Evolutionary conservation across 352 stramenopile genomes (phyloP).

Genomic region (Globisporangium takayamanum): DNA sequence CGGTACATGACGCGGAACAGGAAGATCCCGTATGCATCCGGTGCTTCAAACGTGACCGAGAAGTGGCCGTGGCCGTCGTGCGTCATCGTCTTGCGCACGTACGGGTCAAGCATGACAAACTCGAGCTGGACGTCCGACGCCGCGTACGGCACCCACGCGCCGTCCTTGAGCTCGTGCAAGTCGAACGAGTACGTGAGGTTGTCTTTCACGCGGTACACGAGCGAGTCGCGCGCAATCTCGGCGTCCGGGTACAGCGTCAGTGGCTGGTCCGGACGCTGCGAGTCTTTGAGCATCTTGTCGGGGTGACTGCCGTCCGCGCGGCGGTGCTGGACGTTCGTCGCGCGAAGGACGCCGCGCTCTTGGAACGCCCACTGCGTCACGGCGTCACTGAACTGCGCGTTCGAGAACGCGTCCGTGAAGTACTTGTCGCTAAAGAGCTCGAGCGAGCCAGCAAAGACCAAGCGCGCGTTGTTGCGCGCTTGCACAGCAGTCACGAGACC

Average conservation of each 20-base stretch:
- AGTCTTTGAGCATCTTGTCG: slow-evolving; percentile 88
- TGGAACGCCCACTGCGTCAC: slow-evolving; percentile 85
- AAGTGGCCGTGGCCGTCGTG: slow-evolving; percentile 75
- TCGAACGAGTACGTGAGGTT: slow-evolving; percentile 90
- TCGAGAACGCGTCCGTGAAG: slow-evolving; percentile 60
- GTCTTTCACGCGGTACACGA: slow-evolving; percentile 93
- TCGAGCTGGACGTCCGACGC: slow-evolving; percentile 89
- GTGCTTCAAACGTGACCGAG: slow-evolving; percentile 79
- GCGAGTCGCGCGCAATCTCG: slow-evolving; percentile 29
- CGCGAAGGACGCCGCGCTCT: slow-evolving; percentile 82
- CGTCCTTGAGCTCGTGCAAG: slow-evolving; percentile 81
- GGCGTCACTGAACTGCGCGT: slow-evolving; percentile 66
- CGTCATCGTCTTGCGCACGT: slow-evolving; percentile 85
- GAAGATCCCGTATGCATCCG: slow-evolving; percentile 92
- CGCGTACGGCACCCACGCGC: slow-evolving; percentile 72
- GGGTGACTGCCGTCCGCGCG: slow-evolving; percentile 73
- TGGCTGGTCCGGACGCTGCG: slow-evolving; percentile 79
- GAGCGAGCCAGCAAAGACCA: slow-evolving; percentile 84
- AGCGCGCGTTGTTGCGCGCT: slow-evolving; percentile 87
- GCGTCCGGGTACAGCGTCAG: slow-evolving; percentile 89
- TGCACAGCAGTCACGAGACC: slow-evolving; percentile 83
- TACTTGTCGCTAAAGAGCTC: slow-evolving; percentile 88
- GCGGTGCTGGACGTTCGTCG: slow-evolving; percentile 83
- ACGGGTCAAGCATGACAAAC: slow-evolving; percentile 93
- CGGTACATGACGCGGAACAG: slow-evolving; percentile 91